A percentile compares a stretch with the other conserved stretches of the same genome.
Conservation (phyloP, 495 filamentous ascomycete genomes). For the Penicillium parvum region DNA sequence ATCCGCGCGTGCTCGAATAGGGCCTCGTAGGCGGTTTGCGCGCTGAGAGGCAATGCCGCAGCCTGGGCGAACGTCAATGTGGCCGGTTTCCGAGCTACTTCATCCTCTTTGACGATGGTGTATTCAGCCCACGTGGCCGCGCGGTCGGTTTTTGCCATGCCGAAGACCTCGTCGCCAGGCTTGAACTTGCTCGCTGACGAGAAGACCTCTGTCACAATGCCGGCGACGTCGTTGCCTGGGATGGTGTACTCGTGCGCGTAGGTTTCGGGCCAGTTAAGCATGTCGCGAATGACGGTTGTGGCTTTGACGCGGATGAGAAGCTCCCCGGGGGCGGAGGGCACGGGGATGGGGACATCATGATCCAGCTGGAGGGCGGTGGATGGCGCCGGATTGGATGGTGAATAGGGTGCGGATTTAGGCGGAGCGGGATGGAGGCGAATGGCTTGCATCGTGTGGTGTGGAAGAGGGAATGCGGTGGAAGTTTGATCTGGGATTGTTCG, state of each 20-base stretch:
- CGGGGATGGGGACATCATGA: constrained; percentile 23
- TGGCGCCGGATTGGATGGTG: constrained; percentile 32
- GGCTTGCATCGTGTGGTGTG: constrained; percentile 29
- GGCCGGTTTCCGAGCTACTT: constrained; percentile 26
- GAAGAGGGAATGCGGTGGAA: not conserved
- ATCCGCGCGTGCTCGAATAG: constrained; percentile 27
- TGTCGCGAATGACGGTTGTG: constrained; percentile 29
- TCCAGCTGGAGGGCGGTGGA: constrained; percentile 30
- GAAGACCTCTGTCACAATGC: constrained; percentile 29
- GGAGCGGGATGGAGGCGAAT: constrained; percentile 33
- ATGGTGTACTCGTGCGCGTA: constrained; percentile 24
- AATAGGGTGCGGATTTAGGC: constrained; percentile 13
- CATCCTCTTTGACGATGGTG: constrained; percentile 16
- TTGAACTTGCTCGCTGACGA: constrained; percentile 11
- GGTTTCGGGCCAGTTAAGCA: constrained; percentile 33
- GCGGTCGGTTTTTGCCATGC: constrained; percentile 24
- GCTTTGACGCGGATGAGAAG: constrained; percentile 29
- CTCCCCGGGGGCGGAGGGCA: constrained; percentile 12
- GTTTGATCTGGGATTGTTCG: not conserved
- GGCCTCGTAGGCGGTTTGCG: constrained; percentile 32
- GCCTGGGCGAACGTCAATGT: constrained; percentile 18
- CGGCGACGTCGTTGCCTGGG: constrained; percentile 45
- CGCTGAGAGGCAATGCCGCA: constrained; percentile 32
- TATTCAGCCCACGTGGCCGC: constrained; percentile 31
- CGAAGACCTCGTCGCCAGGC: constrained; percentile 32